These are phyloP conservation scores for Eimeria falciformis DNA, from an alignment of 169 alveolate genomes.

Conservation along the genomic window DNA sequence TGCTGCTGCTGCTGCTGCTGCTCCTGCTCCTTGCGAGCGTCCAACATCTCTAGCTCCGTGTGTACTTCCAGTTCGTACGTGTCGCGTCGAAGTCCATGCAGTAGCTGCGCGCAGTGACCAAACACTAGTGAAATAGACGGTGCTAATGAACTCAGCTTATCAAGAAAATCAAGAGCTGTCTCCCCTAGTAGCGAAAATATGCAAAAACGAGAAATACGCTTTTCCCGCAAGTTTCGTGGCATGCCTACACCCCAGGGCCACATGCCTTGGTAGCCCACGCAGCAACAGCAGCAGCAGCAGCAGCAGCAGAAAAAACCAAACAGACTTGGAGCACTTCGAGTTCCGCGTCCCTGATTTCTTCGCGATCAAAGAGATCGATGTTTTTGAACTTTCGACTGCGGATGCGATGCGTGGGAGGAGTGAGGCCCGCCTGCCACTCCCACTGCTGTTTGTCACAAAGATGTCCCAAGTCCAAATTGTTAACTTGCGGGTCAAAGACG, in stretches of 20 bases:
- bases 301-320: too few relatives aligned
- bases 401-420: constrained; percentile 89
- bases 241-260: too few relatives aligned
- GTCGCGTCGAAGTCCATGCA: constrained; percentile 69
- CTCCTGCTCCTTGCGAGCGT: constrained; percentile 42
- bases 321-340: constrained; percentile 78
- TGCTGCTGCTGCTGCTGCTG: constrained; percentile 52
- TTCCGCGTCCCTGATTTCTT: constrained; percentile 90
- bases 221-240: too few relatives aligned
- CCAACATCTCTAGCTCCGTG: constrained; percentile 57
- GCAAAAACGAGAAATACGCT: too few relatives aligned
- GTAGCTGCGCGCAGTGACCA: constrained; percentile 55
- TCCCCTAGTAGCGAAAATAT: too few relatives aligned
- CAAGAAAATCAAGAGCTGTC: not conserved
- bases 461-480: constrained; percentile 77
- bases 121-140: too few relatives aligned
- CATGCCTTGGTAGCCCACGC: too few relatives aligned
- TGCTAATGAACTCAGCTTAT: too few relatives aligned
- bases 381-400: constrained; percentile 88
- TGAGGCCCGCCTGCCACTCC: constrained; percentile 92
- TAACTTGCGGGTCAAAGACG: constrained; percentile 83
- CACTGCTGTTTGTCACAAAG: constrained; percentile 84
- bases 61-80: constrained; percentile 71
- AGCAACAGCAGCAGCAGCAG: too few relatives aligned
- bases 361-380: constrained; percentile 84